Evolutionary conservation across 164 flowering plant species (phyloP), one percentile per base, ranked within the genome.

Genomic region (Houttuynia cordata): DNA sequence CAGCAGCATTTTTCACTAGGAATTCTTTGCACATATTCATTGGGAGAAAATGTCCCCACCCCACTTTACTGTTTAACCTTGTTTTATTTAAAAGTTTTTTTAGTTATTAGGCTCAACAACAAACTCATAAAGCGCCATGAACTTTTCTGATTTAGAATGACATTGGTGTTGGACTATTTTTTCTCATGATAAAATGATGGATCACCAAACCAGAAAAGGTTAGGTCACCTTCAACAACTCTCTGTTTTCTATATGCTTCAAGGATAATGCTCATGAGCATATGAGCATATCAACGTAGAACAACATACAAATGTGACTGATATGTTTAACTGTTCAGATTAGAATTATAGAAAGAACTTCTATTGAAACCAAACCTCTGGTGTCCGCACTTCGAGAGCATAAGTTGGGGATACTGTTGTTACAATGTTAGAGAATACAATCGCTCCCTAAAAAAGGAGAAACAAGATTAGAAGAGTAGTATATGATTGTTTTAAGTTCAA

Each of bases 371-470:
- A 53, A 83, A 93, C 98, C 98, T 87, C 91, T 68, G 91, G 70
- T 56, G 87, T 84, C 41, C 82, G 85, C 68, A 89, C 98, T 73
- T 93, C 98, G 71, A 82, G 87, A 39, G 97, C 96, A 79, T 93
- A 93, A 19, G 92, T 81, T 64, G 97, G 98, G 58, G 98, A 93
- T 20, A 93, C 98, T 47, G 98, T 93, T 58, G 98, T 87, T 57
- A 93, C 98, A 70, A 89, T 83, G 73, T 93, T 93, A 49, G 98
- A 93, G 83, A 87, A 93, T 60, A 93, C 97, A 71, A 93, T 64
- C 63, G 83, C 98, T 65, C 98, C 98, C 98, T 93, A 70, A 71
- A 70, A 60, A 67, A 8, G 22, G 22, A 34, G 57, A 47, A 21
- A 51, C 50, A 25, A 34, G 60, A 3, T 8, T 24, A 34, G 8